phyloP scores from a whole-genome alignment of 352 stramenopile species.

The Phytophthora boehmeriae region DNA sequence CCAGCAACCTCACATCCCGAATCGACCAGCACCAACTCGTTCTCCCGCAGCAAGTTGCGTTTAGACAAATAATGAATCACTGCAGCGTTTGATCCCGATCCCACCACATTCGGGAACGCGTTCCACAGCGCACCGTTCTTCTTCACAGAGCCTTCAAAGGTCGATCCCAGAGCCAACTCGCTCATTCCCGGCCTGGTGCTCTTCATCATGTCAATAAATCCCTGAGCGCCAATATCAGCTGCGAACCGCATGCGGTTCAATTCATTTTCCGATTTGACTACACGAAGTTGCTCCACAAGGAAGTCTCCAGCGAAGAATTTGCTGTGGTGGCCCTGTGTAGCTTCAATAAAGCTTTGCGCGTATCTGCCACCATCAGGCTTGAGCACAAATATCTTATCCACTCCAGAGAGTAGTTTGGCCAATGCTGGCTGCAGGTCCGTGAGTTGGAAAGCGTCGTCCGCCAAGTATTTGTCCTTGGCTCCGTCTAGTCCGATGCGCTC shows the following conservation, averaged over 20 bases:
- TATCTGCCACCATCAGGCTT: slow-evolving; percentile 64
- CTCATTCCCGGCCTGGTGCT: slow-evolving; percentile 63
- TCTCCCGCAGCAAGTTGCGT: slow-evolving; percentile 51
- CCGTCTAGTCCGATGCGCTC: slow-evolving; percentile 67
- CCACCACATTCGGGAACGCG: slow-evolving; percentile 86
- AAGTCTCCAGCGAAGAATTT: slow-evolving; percentile 81
- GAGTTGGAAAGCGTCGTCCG: slow-evolving; percentile 73
- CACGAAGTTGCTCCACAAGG: slow-evolving; percentile 74
- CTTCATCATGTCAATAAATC: slow-evolving; percentile 84
- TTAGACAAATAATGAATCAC: slow-evolving; percentile 88
- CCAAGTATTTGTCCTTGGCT: slow-evolving; percentile 61
- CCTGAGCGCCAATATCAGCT: slow-evolving; percentile 62
- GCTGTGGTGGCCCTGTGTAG: slow-evolving; percentile 60
- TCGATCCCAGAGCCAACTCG: slow-evolving; percentile 71
- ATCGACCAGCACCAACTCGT: slow-evolving; percentile 88
- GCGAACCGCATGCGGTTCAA: slow-evolving; percentile 79
- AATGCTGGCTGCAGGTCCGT: slow-evolving; percentile 60
- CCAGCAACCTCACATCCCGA: slow-evolving; percentile 81
- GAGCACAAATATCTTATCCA: slow-evolving; percentile 77
- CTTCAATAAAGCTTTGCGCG: slow-evolving; percentile 57
- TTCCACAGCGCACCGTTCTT: slow-evolving; percentile 79
- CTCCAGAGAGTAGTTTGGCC: slow-evolving; percentile 53
- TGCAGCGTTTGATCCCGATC: slow-evolving; percentile 73
- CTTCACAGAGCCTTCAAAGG: slow-evolving; percentile 77
- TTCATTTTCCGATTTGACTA: slow-evolving; percentile 78